Conservation (phyloP, 2,329 filamentous ascomycete species). For the Pseudocercospora pini-densiflorae region DNA sequence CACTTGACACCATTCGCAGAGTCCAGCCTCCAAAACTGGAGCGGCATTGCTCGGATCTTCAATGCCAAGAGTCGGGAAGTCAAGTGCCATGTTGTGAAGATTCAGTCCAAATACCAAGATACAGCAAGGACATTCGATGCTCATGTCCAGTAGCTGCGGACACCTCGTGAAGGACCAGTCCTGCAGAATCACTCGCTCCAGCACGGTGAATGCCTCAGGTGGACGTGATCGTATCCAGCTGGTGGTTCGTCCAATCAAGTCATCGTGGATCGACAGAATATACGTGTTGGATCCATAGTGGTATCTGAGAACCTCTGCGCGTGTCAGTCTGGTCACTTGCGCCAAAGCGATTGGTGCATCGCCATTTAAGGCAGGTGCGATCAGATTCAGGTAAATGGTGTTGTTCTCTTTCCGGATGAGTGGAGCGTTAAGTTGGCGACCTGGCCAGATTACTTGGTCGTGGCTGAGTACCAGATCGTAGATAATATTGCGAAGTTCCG, state of each 20-base stretch:
- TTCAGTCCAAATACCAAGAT: not conserved
- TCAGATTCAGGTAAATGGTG: conserved; percentile 4
- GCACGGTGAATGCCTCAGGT: not conserved
- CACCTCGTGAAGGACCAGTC: conserved; percentile 1
- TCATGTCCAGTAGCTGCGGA: not conserved
- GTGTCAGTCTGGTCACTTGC: not conserved
- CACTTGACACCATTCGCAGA: not conserved
- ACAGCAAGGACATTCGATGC: conserved; percentile 1
- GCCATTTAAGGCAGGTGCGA: not conserved
- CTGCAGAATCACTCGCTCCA: not conserved
- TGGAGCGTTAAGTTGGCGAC: conserved; percentile 1
- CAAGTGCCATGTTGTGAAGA: conserved; percentile 1
- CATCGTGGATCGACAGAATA: conserved; percentile 5
- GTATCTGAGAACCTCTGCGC: not conserved
- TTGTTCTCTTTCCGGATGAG: not conserved
- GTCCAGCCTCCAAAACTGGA: not conserved
- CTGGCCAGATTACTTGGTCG: conserved; percentile 4
- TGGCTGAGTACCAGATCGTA: conserved; percentile 1
- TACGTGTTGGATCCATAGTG: conserved; percentile 1
- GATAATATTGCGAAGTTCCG: conserved; percentile 8
- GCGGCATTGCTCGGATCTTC: not conserved
- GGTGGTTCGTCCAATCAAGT: not conserved
- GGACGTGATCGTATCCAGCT: conserved; percentile 5
- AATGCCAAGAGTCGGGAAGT: conserved; percentile 1
- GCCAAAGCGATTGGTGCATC: conserved; percentile 1